These are phyloP conservation scores for Xenoacremonium recifei DNA, from an alignment of 2,329 filamentous ascomycete species.

Conservation along the genomic window DNA sequence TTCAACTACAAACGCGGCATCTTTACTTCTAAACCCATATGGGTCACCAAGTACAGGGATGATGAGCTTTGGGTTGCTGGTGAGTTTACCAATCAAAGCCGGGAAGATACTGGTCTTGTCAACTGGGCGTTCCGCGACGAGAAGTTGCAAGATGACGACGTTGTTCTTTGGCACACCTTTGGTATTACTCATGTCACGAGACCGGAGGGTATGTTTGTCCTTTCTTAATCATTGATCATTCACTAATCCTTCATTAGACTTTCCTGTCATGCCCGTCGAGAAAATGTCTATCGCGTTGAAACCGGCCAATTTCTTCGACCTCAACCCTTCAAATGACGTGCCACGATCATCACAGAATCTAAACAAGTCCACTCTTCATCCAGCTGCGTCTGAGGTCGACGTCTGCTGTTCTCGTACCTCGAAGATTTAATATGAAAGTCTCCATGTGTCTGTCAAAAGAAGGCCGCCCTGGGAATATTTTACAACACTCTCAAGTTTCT, in stretches of 20 bases:
- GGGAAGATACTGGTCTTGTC: constrained; percentile 33
- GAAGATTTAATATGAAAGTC: no score
- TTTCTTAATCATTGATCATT: not conserved
- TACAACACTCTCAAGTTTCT: no score
- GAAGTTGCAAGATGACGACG: constrained; percentile 46
- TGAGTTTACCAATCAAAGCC: constrained; percentile 42
- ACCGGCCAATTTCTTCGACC: constrained; percentile 49
- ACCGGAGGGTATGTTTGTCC: constrained; percentile 44
- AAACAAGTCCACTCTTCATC: no score
- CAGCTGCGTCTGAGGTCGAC: no score
- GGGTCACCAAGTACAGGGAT: constrained; percentile 45
- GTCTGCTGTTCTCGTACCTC: no score
- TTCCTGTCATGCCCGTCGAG: constrained; percentile 65
- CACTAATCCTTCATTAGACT: constrained; percentile 39
- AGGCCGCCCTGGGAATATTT: no score
- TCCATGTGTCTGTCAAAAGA: no score
- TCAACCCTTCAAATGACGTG: constrained; percentile 45
- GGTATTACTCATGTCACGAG: constrained; percentile 64
- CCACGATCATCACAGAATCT: no score
- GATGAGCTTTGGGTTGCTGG: constrained; percentile 45
- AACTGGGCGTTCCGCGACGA: constrained; percentile 43
- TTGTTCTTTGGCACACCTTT: constrained; percentile 57
- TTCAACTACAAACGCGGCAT: constrained; percentile 39
- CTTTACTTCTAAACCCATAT: constrained; percentile 44
- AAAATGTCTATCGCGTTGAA: constrained; percentile 45